Evolutionary conservation across 2,329 filamentous ascomycete genomes (phyloP), one percentile per base, ranked within the genome.

Genomic region (Elsinoe necatrix): DNA sequence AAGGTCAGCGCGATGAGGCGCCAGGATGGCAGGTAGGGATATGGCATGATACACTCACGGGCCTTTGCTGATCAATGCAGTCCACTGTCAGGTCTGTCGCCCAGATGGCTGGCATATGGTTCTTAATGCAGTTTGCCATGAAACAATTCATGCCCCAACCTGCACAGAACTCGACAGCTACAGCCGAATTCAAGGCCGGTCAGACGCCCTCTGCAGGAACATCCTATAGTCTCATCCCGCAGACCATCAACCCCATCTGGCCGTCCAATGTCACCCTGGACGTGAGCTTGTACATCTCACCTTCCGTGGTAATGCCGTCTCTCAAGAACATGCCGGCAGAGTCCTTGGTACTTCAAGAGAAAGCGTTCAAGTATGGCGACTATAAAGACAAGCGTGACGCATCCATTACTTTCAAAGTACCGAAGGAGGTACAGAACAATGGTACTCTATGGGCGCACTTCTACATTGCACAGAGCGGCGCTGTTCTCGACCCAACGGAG

Each of bases 381-480:
- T 89, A 79, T 67, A 85, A 83, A 58, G 90, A 97, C 65, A 85
- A 80, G 66, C 82, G 93, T 57, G 79, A 85, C 56, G 79, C 91
- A 58, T 84, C 92, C 63, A 87, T 87, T 5, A 84, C 78, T 35
- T 89, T 98, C 67, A 73, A 78, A 2, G 83, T 97, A 3, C 92
- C 93, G 2, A 77, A 78, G 60, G 78, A 82, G 41, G 90, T 95
- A 0, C 91, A 96, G 76, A 80, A 90, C 63, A 97, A 97, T 69
- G 90, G 89, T 31, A 96, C 92, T 1, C 80, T 98, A 8, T 96
- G 89, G 84, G 92, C 88, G 1, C 93, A 98, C 71, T 95, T 97
- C 72, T 95, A 90, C 65, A 76, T 97, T 59, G 89, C 83, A 9
- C 81, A 95, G 62, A 75, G 83, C 8, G 92, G 91, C 55, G 81